Conservation (phyloP, 495 filamentous ascomycete species). For the Bombardia bombarda region DNA sequence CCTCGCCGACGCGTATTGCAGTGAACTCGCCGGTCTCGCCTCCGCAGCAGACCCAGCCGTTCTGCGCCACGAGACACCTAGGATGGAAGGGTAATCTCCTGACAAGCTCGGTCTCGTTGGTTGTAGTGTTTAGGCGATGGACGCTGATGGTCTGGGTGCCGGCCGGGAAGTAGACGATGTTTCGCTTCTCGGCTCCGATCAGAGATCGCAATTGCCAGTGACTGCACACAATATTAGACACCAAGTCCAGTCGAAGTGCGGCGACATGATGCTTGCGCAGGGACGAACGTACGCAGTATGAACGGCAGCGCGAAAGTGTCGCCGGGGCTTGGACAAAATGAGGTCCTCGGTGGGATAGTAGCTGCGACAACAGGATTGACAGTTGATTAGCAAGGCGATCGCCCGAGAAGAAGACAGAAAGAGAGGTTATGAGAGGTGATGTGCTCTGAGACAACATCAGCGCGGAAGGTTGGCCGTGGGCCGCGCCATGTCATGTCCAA, state of each 20-base stretch:
- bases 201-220: slow-evolving; percentile 91
- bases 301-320: slow-evolving; percentile 69
- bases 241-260: slow-evolving; percentile 6
- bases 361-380: slow-evolving; percentile 11
- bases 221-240: slow-evolving; percentile 34
- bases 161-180: slow-evolving; percentile 74
- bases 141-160: slow-evolving; percentile 44
- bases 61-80: slow-evolving; percentile 71
- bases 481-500: neutral
- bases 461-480: neutral
- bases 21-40: slow-evolving; percentile 82
- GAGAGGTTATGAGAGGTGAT: neutral
- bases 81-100: slow-evolving; percentile 74
- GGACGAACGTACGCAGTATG: slow-evolving; percentile 62
- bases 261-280: slow-evolving; percentile 1
- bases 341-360: slow-evolving; percentile 44
- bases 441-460: neutral
- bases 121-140: slow-evolving; percentile 62
- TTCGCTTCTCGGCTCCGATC: slow-evolving; percentile 68
- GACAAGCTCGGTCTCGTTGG: slow-evolving; percentile 65
- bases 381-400: neutral
- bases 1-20: slow-evolving; percentile 55
- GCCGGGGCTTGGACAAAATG: slow-evolving; percentile 56
- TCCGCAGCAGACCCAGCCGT: slow-evolving; percentile 85
- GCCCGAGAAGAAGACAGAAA: neutral